Evolutionary conservation across 2,329 filamentous ascomycete species (phyloP), one percentile per base, ranked within the genome.

Genomic region (Endothia cerciana): DNA sequence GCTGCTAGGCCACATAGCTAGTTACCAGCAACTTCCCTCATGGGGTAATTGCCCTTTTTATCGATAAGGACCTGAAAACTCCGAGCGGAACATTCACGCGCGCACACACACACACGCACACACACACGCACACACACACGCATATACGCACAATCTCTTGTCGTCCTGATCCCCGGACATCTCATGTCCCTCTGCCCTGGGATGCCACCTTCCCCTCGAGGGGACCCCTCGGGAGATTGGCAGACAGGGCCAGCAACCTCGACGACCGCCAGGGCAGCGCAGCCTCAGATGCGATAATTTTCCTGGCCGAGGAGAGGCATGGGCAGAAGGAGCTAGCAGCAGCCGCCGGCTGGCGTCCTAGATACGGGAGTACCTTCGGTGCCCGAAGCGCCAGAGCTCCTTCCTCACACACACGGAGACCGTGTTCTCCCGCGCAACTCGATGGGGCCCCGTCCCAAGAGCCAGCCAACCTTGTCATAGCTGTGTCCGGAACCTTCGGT

Each of bases 161-260:
- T 25, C 33, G 45, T 22, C 58, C 40, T 51, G 47, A 28, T 30
- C 13, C 17, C 51, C 15, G 53, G 53, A 15, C 28, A 19, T 30
- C n/a, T n/a, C n/a, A 58, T 33, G 38, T 30, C 19, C n/a, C 7
- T 36, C 22, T 25, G 30, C 28, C 17, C 25, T 22, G 13, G 47
- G 33, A 57, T 65, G 58, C 63, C 58, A 65, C 58, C 63, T 63
- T 65, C 58, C 63, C 49, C 47, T n/a, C 53, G 47, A n/a, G 58
- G 49, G 30, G 36, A 28, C 7, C 25, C 28, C 40, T 63, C 61
- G 61, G 61, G 61, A 62, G 41, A 62, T 53, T 45, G 49, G 33
- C n/a, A n/a, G 45, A 33, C 43, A 47, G 25, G 4, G 25, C 47
- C 47, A 51, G 47, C 47, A 10, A 28, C 47, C 22, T 28, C 11